These are phyloP conservation scores for Claviceps monticola DNA, from an alignment of 2,329 filamentous ascomycete genomes.

Conservation along the genomic window DNA sequence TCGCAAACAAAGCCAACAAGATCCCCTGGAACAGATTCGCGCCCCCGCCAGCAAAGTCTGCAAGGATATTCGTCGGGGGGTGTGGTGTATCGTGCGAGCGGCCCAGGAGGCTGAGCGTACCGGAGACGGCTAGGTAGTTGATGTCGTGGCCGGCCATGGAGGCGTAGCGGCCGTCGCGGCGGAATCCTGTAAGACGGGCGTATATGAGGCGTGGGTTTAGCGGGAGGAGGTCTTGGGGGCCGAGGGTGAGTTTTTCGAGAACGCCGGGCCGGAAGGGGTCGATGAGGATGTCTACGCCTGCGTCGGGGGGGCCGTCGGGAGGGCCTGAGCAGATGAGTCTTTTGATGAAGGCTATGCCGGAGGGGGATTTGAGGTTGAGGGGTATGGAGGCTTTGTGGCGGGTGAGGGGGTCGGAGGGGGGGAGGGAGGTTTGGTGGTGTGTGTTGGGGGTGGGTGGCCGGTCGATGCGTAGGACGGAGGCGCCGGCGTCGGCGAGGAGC, in stretches of 20 bases:
- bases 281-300: slow-evolving; percentile 74
- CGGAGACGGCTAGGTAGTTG: slow-evolving; percentile 86
- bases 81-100: slow-evolving; percentile 54
- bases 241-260: slow-evolving; percentile 69
- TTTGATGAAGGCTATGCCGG: slow-evolving; percentile 52
- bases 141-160: slow-evolving; percentile 92
- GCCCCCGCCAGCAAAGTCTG: slow-evolving; percentile 84
- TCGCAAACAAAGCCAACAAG: slow-evolving; percentile 50
- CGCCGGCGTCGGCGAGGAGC: slow-evolving; percentile 79
- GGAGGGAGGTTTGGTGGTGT: neutral
- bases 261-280: slow-evolving; percentile 90
- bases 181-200: slow-evolving; percentile 78
- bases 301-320: too few species aligned
- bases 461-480: slow-evolving; percentile 77
- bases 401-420: slow-evolving; percentile 47
- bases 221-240: slow-evolving; percentile 51
- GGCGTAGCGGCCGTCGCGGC: slow-evolving; percentile 72
- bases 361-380: slow-evolving; percentile 59
- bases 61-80: slow-evolving; percentile 71
- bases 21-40: slow-evolving; percentile 71
- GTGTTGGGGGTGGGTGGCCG: slow-evolving; percentile 28
- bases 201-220: slow-evolving; percentile 67
- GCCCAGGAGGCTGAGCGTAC: slow-evolving; percentile 65
- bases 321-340: slow-evolving; percentile 36
- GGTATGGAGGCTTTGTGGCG: slow-evolving; percentile 70